Evolutionary conservation across 1,139 yeast species (phyloP).

Genomic region (Sugiyamaella paludigena): DNA sequence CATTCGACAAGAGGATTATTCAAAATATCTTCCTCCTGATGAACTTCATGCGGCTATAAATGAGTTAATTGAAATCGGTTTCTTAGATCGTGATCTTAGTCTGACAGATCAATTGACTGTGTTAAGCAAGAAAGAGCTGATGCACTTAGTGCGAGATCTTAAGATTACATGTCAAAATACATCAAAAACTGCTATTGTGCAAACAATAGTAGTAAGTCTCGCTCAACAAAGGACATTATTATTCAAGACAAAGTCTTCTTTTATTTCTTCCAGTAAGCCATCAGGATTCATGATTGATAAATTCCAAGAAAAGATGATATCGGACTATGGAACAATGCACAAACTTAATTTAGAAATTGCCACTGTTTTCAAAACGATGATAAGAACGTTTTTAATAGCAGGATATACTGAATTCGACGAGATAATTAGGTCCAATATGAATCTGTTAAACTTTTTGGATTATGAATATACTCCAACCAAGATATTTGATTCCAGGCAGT

Average conservation of each 20-base stretch:
- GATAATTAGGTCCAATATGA: constrained; percentile 21
- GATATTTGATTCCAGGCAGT: constrained; percentile 20
- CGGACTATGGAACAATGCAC: constrained; percentile 13
- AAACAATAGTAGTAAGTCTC: constrained; percentile 2
- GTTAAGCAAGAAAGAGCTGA: constrained; percentile 10
- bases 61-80: constrained; percentile 6
- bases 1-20: constrained; percentile 13
- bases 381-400: constrained; percentile 16
- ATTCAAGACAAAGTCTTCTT: too few relatives aligned
- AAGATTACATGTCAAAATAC: neutral
- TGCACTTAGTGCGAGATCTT: constrained; percentile 4
- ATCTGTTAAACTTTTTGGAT: constrained; percentile 17
- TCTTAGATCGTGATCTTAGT: neutral
- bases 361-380: constrained; percentile 12
- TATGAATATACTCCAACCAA: constrained; percentile 14
- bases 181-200: neutral
- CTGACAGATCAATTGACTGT: constrained; percentile 5
- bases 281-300: constrained; percentile 1
- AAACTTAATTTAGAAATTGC: constrained; percentile 13
- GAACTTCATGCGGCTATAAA: constrained; percentile 5
- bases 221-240: constrained; percentile 9
- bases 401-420: constrained; percentile 20
- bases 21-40: constrained; percentile 11
- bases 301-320: constrained; percentile 6
- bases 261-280: neutral